A percentile compares a stretch with the other conserved stretches of the same genome.
Evolutionary conservation across 1,284 basidiomycete genomes (phyloP).

Genomic region (Ceratobasidium theobromae): DNA sequence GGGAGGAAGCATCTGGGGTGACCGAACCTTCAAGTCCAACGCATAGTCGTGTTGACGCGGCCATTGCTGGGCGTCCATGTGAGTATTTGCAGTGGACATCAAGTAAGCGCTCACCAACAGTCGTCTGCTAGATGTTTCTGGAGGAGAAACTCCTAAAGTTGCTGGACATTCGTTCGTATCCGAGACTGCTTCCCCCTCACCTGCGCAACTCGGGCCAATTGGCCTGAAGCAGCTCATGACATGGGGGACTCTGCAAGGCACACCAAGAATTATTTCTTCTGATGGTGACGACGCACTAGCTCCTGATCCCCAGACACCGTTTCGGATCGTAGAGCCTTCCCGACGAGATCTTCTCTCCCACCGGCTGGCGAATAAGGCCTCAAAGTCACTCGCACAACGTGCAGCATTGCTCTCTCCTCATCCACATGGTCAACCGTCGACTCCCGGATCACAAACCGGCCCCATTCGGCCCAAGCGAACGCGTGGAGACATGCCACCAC

Average conservation of each 20-base stretch:
- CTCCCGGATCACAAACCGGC: constrained; percentile 17
- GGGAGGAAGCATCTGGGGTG: constrained; percentile 50
- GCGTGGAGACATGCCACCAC: constrained; percentile 31
- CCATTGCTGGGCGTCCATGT: constrained; percentile 70
- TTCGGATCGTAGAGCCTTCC: constrained; percentile 33
- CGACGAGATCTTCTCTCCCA: constrained; percentile 35
- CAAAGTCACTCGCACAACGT: constrained; percentile 32
- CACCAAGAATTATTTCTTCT: constrained; percentile 35
- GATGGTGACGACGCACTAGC: constrained; percentile 18
- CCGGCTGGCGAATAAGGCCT: constrained; percentile 34
- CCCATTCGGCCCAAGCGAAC: constrained; percentile 11
- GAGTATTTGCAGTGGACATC: constrained; percentile 34
- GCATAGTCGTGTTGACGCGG: constrained; percentile 82
- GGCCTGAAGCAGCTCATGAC: constrained; percentile 37
- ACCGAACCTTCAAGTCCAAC: constrained; percentile 78
- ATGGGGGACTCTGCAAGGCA: constrained; percentile 36
- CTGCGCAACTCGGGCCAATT: constrained; percentile 37
- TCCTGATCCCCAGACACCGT: constrained; percentile 30
- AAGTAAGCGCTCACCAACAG: background rate
- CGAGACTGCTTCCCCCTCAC: constrained; percentile 45
- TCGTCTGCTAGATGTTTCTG: constrained; percentile 24
- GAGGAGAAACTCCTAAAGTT: constrained; percentile 36
- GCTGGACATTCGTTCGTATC: constrained; percentile 35
- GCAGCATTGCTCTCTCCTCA: constrained; percentile 32
- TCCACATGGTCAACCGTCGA: constrained; percentile 19